phyloP scores from a whole-genome alignment of 106 monocot species.

The Dendrobium huoshanense region DNA sequence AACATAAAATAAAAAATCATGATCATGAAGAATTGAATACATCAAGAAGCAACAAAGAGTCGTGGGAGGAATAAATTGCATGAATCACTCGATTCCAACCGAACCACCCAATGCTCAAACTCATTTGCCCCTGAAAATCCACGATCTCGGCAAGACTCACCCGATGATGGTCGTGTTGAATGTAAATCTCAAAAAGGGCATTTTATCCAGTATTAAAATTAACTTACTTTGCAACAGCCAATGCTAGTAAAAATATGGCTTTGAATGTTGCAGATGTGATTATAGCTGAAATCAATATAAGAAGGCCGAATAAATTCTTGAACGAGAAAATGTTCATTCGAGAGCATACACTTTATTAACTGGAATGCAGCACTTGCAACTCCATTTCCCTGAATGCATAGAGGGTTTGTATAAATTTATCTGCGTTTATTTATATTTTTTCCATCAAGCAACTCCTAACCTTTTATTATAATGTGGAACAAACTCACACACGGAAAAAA shows the following conservation, averaged over 20 bases:
- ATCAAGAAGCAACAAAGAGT: background rate
- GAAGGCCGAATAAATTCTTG: background rate
- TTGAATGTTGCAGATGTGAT: background rate
- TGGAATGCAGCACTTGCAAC: background rate
- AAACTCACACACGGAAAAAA: background rate
- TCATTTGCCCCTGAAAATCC: too few species aligned
- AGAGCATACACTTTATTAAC: background rate
- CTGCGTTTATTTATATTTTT: background rate
- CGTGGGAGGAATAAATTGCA: background rate
- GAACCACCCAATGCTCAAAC: background rate
- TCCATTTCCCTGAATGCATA: background rate
- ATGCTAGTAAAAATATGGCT: background rate
- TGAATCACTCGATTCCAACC: background rate
- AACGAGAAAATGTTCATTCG: background rate
- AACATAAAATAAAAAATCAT: too few species aligned
- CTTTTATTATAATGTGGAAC: background rate
- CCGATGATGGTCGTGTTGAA: too few species aligned
- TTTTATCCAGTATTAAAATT: background rate
- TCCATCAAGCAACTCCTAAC: background rate
- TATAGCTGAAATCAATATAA: background rate
- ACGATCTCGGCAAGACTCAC: too few species aligned
- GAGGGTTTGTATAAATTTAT: background rate
- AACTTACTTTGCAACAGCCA: background rate
- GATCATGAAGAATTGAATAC: too few species aligned
- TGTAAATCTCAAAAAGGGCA: too few species aligned